phyloP scores from a whole-genome alignment of 192 early-diverging fungal genomes.

The Coemansia sp. region DNA sequence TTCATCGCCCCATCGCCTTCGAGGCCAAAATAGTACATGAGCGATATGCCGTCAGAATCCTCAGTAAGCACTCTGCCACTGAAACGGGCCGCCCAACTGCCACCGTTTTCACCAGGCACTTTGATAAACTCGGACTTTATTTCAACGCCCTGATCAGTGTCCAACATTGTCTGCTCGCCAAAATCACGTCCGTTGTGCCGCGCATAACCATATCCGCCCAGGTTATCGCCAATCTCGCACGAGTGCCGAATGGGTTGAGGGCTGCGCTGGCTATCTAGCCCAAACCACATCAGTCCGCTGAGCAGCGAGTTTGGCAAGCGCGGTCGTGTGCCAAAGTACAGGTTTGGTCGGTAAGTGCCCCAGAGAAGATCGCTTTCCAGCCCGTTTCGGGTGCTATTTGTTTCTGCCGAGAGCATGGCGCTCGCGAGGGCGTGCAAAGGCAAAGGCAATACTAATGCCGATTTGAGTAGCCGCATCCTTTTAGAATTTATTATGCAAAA shows the following conservation, averaged over 20 bases:
- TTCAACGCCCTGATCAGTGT: conserved; percentile 36
- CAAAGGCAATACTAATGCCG: neutral
- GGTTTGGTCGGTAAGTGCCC: conserved; percentile 90
- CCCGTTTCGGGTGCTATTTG: conserved; percentile 7
- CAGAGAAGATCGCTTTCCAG: conserved; percentile 69
- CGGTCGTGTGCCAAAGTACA: conserved; percentile 91
- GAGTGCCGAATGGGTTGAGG: conserved; percentile 77
- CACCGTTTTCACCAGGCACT: conserved; percentile 60
- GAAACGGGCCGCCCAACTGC: conserved; percentile 58
- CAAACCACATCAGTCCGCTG: conserved; percentile 95
- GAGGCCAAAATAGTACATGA: conserved; percentile 79
- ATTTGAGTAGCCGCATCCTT: conserved; percentile 12
- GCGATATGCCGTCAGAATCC: conserved; percentile 55
- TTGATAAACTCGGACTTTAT: conserved; percentile 35
- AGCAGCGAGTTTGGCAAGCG: conserved; percentile 75
- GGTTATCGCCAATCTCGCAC: conserved; percentile 86
- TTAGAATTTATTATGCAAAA: neutral
- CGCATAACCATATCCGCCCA: conserved; percentile 82
- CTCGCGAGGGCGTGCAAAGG: conserved; percentile 1
- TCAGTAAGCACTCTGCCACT: conserved; percentile 61
- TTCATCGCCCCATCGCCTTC: conserved; percentile 71
- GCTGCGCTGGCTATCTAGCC: conserved; percentile 60
- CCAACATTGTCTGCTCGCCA: conserved; percentile 64
- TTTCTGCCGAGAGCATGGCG: neutral
- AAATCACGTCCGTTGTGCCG: conserved; percentile 85